A percentile compares a stretch with the other conserved stretches of the same genome.
Conservation (phyloP, 495 filamentous ascomycete genomes). For the Margaritispora aquatica region DNA sequence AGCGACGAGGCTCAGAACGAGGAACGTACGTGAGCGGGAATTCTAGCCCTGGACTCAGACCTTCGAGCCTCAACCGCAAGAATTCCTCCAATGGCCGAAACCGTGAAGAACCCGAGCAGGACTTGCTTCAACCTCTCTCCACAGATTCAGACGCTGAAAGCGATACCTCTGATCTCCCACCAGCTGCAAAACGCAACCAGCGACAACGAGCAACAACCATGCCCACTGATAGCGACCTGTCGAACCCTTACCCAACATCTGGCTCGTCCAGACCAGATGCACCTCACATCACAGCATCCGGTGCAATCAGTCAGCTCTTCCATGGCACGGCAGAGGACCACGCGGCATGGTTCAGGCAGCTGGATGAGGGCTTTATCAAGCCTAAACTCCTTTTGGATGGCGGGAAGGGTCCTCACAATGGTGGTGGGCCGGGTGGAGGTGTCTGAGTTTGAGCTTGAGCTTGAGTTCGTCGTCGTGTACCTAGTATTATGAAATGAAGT, state of each 20-base stretch:
- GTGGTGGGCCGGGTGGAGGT: slow-evolving; percentile 19
- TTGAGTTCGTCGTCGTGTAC: too few relatives aligned
- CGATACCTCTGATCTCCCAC: slow-evolving; percentile 57
- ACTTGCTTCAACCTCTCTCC: slow-evolving; percentile 52
- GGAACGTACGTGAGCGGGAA: slow-evolving; percentile 49
- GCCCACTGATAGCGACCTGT: slow-evolving; percentile 1
- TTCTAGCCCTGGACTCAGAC: slow-evolving; percentile 38
- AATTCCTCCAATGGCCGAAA: slow-evolving; percentile 24
- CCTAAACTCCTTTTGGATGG: slow-evolving; percentile 84
- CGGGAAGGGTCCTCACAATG: slow-evolving; percentile 25
- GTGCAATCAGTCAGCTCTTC: slow-evolving; percentile 22
- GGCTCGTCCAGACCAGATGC: slow-evolving; percentile 24
- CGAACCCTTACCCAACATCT: slow-evolving; percentile 22
- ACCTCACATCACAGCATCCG: slow-evolving; percentile 21
- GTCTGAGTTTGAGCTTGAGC: too few relatives aligned
- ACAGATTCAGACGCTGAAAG: slow-evolving; percentile 59
- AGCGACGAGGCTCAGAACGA: slow-evolving; percentile 33
- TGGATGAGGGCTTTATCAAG: slow-evolving; percentile 97
- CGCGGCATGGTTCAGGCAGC: slow-evolving; percentile 81
- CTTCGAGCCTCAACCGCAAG: slow-evolving; percentile 43
- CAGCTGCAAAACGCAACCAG: slow-evolving; percentile 32
- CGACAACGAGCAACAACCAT: slow-evolving; percentile 17
- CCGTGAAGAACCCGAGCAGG: slow-evolving; percentile 48
- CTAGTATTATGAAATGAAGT: too few relatives aligned
- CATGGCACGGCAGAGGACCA: slow-evolving; percentile 67